These are phyloP conservation scores for Sanghuangporus sanghuang DNA, from an alignment of 1,284 basidiomycete species.

Conservation along the genomic window DNA sequence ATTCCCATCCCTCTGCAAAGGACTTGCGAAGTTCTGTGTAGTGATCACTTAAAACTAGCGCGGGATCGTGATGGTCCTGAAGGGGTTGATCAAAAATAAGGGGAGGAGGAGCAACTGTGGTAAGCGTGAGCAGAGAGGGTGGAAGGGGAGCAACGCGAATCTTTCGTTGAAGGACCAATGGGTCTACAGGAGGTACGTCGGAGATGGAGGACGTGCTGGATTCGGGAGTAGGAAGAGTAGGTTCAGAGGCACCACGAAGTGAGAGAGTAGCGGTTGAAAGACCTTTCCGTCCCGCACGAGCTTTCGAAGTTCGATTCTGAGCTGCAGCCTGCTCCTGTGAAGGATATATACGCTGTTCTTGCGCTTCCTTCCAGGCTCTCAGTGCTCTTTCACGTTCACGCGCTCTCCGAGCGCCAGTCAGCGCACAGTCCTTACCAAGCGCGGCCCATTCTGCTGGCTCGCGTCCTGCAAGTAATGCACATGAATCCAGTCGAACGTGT, in stretches of 20 bases:
- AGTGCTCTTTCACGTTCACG: conserved; percentile 55
- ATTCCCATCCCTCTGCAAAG: conserved; percentile 57
- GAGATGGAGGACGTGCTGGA: background rate
- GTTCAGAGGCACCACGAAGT: conserved; percentile 15
- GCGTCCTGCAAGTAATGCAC: conserved; percentile 36
- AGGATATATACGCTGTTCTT: background rate
- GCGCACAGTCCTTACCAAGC: conserved; percentile 50
- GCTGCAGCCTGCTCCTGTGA: background rate
- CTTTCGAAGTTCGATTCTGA: background rate
- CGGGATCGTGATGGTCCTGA: background rate
- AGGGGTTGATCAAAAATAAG: background rate
- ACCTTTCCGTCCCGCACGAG: conserved; percentile 23
- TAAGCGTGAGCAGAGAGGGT: conserved; percentile 36
- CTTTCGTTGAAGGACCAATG: conserved; percentile 22
- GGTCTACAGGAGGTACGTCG: background rate
- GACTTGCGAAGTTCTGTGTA: conserved; percentile 22
- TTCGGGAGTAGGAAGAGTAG: background rate
- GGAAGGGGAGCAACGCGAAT: conserved; percentile 40
- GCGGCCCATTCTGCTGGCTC: conserved; percentile 44
- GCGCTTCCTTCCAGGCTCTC: conserved; percentile 42
- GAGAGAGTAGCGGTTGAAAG: conserved; percentile 26
- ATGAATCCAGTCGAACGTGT: conserved; percentile 53
- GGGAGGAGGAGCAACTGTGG: conserved; percentile 31
- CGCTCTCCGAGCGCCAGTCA: conserved; percentile 47
- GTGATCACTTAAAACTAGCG: background rate